Conservation (phyloP, 2,329 filamentous ascomycete genomes). For the Pestalotiopsis sp. region DNA sequence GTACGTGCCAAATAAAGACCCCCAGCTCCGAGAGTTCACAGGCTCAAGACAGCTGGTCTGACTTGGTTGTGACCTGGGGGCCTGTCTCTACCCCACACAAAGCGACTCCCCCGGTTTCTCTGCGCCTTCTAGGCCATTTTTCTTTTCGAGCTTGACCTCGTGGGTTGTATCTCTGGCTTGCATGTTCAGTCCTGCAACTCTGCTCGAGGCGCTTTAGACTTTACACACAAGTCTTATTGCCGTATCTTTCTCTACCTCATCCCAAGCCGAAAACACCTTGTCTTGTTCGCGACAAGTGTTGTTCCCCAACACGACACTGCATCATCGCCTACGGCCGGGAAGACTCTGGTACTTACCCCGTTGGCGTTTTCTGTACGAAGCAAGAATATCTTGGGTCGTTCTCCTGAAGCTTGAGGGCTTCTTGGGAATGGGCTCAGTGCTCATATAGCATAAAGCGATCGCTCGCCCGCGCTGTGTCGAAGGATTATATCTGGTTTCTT, state of each 20-base stretch:
- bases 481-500: neutral
- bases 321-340: neutral
- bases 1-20: neutral
- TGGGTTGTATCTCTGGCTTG: neutral
- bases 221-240: neutral
- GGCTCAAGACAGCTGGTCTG: neutral
- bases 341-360: neutral
- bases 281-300: neutral
- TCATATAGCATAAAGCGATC: neutral
- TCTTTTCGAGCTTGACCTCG: neutral
- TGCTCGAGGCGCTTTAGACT: neutral
- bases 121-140: neutral
- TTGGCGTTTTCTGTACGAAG: neutral
- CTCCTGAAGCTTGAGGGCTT: neutral
- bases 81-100: constrained; percentile 7
- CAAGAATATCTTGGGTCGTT: neutral
- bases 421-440: neutral
- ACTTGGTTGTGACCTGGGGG: neutral
- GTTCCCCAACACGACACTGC: neutral
- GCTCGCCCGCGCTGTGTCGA: neutral
- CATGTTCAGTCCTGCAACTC: neutral
- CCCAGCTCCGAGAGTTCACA: neutral
- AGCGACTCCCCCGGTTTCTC: neutral
- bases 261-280: neutral
- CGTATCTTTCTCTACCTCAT: neutral